Base-by-base conservation (phyloP, 225 moss, liverwort and hornwort genomes). In the Bryoerythrophyllum caledonicum region DNA sequence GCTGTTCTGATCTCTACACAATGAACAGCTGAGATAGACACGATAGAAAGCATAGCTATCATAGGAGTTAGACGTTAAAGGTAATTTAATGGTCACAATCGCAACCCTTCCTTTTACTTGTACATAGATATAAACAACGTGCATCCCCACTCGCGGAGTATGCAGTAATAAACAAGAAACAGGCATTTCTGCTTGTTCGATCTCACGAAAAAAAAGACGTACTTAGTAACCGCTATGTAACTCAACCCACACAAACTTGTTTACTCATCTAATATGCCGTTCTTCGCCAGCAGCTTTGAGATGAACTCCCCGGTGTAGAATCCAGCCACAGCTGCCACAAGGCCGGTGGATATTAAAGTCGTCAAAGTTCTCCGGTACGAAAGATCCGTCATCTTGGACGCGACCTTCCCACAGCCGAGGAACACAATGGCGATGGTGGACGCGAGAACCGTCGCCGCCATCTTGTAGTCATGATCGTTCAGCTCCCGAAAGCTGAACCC, bases 321-420 rank as follows among this genome's bases (percentile, higher is more conserved):
- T 7, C 86, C 90, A 64, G 76, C 78, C 10, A 89, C 73, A 13
- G 84, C 79, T 35, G 89, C 91, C 10, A 76, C 24, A 41, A 93
- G 75, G 32, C 94, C 91, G 4, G 90, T 85, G 2, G 16, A 3
- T 23, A 99, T 23, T 20, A 99, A 77, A 4, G 76, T 60, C 7
- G 78, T 75, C 54, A 99, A 2, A 58, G 89, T 86, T 66, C 76
- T 78, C 14, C 48, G 12, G 68, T 86, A 76, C 0, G 85, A 87
- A 7, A 82, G 71, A 41, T 78, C 56, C 16, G 91, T 90, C 76
- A 90, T 77, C 74, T 75, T 84, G n/a, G 89, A 81, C 17, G 78
- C 75, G 43, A 94, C 97, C 76, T 89, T 90, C 38, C 86, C 93
- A 48, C 85, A 88, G 8, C 97, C 97, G 21, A 99, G 84, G 19